Base-by-base conservation (phyloP, 257 asterid species). In the Jaltomata sinuosa region DNA sequence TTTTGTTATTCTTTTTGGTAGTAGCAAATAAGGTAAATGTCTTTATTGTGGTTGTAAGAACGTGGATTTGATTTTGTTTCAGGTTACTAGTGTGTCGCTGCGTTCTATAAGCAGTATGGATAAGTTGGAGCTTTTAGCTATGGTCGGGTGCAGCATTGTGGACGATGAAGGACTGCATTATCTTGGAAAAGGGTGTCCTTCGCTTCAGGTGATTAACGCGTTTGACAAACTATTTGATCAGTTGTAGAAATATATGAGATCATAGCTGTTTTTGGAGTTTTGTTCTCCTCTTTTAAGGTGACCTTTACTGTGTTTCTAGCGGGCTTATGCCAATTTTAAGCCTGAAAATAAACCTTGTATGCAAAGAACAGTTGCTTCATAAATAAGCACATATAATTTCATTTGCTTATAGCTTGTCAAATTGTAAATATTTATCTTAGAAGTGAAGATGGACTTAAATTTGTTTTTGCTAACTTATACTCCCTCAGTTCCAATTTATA, bases 171-270 rank as follows among this genome's bases (percentile, higher is more conserved):
- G 95, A 50, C 81, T 94, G 88, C 88, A 80, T 25, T 88, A 88
- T 87, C 86, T 94, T 81, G 93, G 91, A 79, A 83, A 88, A 32
- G 93, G 93, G 36, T 94, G 97, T 88, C 91, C 93, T 88, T 90
- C 86, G 16, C 94, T 94, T 84, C 90, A 91, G 97, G 97, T 94
- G 81, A 77, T 77, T 74, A 1, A 47, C 81, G 25, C 9, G 40
- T 45, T 47, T 76, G 38, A 16, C 61, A 27, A 77, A 29, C 25
- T 27, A 77, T 77, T 12, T 77, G 81, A 77, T 77, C 42, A 77
- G 32, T 49, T 47, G 61, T 49, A 49, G 55, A 15, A 77, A 76
- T 22, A 9, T 45, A 25, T 45, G 81, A 74, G 40, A 45, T 74
- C 22, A 42, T 45, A 74, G 38, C 40, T 72, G 40, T 8, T 42